These are phyloP conservation scores for Epipyxis sp. DNA, from an alignment of 108 stramenopile genomes.

Conservation along the genomic window DNA sequence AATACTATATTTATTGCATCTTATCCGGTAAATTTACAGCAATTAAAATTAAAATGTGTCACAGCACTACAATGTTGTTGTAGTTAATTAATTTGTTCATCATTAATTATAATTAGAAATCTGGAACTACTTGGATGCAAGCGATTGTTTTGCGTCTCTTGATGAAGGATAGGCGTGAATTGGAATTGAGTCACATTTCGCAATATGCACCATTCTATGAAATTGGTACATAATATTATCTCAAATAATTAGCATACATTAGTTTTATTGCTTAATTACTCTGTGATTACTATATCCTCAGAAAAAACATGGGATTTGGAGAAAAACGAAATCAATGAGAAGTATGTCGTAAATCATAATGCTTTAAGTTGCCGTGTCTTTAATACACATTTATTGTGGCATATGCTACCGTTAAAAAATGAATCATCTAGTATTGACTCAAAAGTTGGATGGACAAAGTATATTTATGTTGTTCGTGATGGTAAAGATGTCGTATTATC, in stretches of 20 bases:
- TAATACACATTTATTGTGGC: conserved; percentile 67
- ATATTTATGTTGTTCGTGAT: conserved; percentile 64
- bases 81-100: too few species aligned
- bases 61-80: too few species aligned
- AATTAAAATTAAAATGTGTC: too few species aligned
- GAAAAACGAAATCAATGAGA: not conserved
- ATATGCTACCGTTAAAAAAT: too few species aligned
- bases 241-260: too few species aligned
- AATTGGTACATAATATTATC: too few species aligned
- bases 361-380: conserved; percentile 53
- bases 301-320: conserved; percentile 57
- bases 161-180: conserved; percentile 34
- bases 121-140: conserved; percentile 73
- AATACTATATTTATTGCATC: conserved; percentile 2
- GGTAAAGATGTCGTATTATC: conserved; percentile 56
- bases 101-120: too few species aligned
- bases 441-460: conserved; percentile 14
- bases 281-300: too few species aligned
- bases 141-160: conserved; percentile 60
- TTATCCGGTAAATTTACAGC: too few species aligned
- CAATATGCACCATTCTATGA: conserved; percentile 69
- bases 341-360: conserved; percentile 39
- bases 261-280: too few species aligned
- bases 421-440: too few species aligned
- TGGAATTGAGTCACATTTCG: conserved; percentile 52